Evolutionary conservation across 2,329 filamentous ascomycete species (phyloP), one percentile per base, ranked within the genome.

Genomic region (Fusarium graminum): DNA sequence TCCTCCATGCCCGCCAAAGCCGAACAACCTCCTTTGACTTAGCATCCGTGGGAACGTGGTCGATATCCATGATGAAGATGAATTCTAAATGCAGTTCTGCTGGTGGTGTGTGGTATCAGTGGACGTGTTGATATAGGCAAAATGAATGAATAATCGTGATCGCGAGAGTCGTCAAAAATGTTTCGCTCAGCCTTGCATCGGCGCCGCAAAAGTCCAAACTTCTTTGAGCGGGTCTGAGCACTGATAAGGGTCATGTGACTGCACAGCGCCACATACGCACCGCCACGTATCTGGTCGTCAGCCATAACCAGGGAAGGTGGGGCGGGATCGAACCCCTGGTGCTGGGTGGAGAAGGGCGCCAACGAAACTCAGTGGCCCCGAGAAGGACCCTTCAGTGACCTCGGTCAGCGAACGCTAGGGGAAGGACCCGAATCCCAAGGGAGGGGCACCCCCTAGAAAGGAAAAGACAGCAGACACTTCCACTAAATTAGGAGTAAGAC

Each of bases 1-100:
- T 99, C 80, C 89, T 89, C 88, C 92, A 96, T 73, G 94, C 93
- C 79, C 94, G 92, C 94, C 95, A 99, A 71, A 97, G 88, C 76
- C 92, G 89, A 74, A 86, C 81, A 46, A 85, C 78, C 78, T 83
- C 81, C 76, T 85, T 84, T 69, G 81, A 78, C 77, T 82, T 83
- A 67, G 80, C 80, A 42, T 83, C 79, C 56, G 83, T 83, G 52
- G 82, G 79, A 76, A 82, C 79, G 42, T 61, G 78, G 72, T 75
- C 74, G 57, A 73, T 71, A 68, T 80, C 78, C 80, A 81, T 81
- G 36, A 14, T 46, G 40, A 26, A 51, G 58, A 25, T 34, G 46
- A 13, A 16, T 32, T 28, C 43, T 28, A 22, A 22, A 4, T 12
- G 51, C 47, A 51, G 47, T 49, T 30, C 44, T 65, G 42, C 41